A percentile compares a stretch with the other conserved stretches of the same genome.
These are phyloP conservation scores for Lepiota brunneoincarnata DNA, from an alignment of 768 basidiomycete species.

Conservation along the genomic window DNA sequence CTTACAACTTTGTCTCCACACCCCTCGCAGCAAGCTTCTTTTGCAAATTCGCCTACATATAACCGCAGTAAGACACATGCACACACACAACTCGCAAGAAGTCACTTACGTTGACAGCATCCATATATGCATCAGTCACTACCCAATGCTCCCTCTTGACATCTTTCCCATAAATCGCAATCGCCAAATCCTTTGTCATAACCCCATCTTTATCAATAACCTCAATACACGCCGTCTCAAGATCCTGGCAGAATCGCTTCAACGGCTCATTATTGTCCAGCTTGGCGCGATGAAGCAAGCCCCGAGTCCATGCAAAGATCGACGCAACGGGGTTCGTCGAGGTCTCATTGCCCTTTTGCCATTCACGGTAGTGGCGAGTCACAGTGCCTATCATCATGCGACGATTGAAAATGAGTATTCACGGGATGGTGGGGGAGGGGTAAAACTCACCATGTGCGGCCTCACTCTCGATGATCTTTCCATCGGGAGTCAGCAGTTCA, in stretches of 20 bases:
- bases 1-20: constrained; percentile 5
- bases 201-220: constrained; percentile 86
- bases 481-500: constrained; percentile 94
- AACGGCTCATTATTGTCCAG: constrained; percentile 82
- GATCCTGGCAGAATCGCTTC: constrained; percentile 65
- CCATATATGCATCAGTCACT: constrained; percentile 91
- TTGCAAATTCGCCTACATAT: constrained; percentile 43
- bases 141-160: constrained; percentile 97
- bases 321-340: constrained; percentile 98
- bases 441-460: constrained; percentile 78
- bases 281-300: constrained; percentile 89
- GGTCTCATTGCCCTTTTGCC: constrained; percentile 96
- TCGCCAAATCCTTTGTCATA: constrained; percentile 97
- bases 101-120: constrained; percentile 77
- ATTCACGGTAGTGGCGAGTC: constrained; percentile 95
- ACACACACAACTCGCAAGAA: background rate
- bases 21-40: constrained; percentile 35
- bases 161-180: constrained; percentile 88
- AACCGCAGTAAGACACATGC: constrained; percentile 5
- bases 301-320: constrained; percentile 98
- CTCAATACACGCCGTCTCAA: constrained; percentile 89
- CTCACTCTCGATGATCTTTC: constrained; percentile 88
- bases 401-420: background rate
- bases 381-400: constrained; percentile 59
- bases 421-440: background rate